Base-by-base conservation (phyloP, 176 grass and related monocot genomes). In the Musa itinerans region DNA sequence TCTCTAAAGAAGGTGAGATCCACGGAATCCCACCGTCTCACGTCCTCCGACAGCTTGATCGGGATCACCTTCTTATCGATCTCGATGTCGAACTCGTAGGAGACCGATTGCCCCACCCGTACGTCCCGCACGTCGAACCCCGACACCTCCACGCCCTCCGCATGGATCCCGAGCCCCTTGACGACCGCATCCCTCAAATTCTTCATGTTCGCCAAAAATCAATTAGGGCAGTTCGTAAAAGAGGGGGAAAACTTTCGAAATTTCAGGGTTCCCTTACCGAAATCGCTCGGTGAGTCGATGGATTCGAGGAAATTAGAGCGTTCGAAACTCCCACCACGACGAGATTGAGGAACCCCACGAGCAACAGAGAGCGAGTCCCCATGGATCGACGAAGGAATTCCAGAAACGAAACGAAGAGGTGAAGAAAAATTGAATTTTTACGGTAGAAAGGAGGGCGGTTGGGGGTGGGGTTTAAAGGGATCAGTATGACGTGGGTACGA, bases 71-170 rank as follows among this genome's bases (percentile, higher is more conserved):
- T 88, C 83, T 74, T 81, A 59, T 89, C 95, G 21, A 94, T 85
- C 85, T 91, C 82, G 66, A 98, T 83, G 77, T 83, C 88, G 80
- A 91, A 89, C 85, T 98, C 95, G 79, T 91, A 93, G 65, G 84
- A 78, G 78, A 98, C 82, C 51, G 90, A 80, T 26, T 93, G 88
- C 25, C 95, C 90, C 57, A 98, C 95, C 63, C 82, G 86, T 53
- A 86, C 95, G 78, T 98, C 86, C 21, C 95, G 69, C 81, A 85
- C 86, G 58, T 93, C 95, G 72, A 98, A 93, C 16, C 88, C 95
- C 68, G 88, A 89, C 75, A 98, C 84, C 84, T 82, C 87, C 67
- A 98, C 73, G 78, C 85, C 86, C 64, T 89, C 88, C 67, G 86
- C 63, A 67, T 89, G 86, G 80, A 93, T 79, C 58, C 90, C 88